Conservation (phyloP, 2,329 filamentous ascomycete species). For the Blumeria hordei region DNA sequence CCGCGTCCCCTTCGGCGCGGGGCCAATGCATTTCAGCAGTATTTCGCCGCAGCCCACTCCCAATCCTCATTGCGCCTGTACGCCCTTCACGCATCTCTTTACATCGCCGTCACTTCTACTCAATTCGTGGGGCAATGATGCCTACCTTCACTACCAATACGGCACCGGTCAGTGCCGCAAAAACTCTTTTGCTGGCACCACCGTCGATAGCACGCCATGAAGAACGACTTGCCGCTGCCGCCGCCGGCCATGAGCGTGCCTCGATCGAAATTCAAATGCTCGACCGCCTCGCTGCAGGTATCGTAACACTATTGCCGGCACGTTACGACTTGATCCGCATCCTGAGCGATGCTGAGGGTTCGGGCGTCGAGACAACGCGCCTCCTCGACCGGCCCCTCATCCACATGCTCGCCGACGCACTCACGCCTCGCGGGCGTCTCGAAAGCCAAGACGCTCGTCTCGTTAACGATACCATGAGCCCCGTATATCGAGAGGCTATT, state of each 20-base stretch:
- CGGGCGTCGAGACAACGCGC: slow-evolving; percentile 32
- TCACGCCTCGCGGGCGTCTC: slow-evolving; percentile 45
- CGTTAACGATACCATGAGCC: slow-evolving; percentile 17
- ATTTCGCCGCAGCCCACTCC: too few relatives aligned
- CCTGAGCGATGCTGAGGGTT: slow-evolving; percentile 52
- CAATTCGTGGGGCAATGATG: too few relatives aligned
- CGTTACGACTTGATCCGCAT: slow-evolving; percentile 74
- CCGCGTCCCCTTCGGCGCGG: too few relatives aligned
- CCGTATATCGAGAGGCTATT: slow-evolving; percentile 53
- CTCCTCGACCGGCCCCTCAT: slow-evolving; percentile 47
- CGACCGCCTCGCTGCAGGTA: slow-evolving; percentile 63
- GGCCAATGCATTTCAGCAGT: too few relatives aligned
- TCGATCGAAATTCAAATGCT: slow-evolving; percentile 91
- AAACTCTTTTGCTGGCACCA: slow-evolving; percentile 69
- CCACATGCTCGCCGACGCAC: slow-evolving; percentile 38
- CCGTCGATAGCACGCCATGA: slow-evolving; percentile 75
- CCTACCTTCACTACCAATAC: too few relatives aligned
- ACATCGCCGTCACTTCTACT: too few relatives aligned
- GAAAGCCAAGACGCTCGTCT: slow-evolving; percentile 43
- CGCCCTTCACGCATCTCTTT: too few relatives aligned
- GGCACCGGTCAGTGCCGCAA: slow-evolving; percentile 8
- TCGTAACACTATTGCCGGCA: slow-evolving; percentile 49
- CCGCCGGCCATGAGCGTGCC: slow-evolving; percentile 48
- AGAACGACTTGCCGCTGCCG: slow-evolving; percentile 45
- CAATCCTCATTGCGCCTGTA: too few relatives aligned